Percentiles rank a stretch among this genome's conserved stretches.
Conservation (phyloP, 495 filamentous ascomycete genomes). For the Usnea hakonensis region DNA sequence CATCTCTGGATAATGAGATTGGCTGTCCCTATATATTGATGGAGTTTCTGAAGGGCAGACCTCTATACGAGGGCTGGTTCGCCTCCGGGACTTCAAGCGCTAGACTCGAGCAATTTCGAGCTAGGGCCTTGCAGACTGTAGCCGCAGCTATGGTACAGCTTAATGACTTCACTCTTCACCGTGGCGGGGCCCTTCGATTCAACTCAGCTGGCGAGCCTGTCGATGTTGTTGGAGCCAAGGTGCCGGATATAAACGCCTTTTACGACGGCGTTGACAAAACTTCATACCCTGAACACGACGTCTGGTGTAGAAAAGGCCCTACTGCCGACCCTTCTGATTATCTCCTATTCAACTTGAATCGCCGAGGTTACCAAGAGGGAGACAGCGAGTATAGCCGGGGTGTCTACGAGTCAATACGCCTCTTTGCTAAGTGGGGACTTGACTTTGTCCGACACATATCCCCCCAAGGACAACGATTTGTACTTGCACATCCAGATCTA, state of each 20-base stretch:
- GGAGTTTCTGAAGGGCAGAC: conserved; percentile 24
- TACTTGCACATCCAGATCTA: conserved; percentile 19
- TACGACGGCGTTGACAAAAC: not conserved
- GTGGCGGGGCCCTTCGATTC: conserved; percentile 23
- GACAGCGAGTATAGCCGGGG: not conserved
- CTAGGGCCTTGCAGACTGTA: conserved; percentile 23
- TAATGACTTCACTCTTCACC: conserved; percentile 22
- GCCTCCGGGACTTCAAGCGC: conserved; percentile 8
- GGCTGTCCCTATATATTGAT: conserved; percentile 29
- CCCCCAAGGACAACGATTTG: conserved; percentile 14
- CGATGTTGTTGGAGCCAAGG: conserved; percentile 16
- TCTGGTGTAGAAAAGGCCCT: conserved; percentile 1
- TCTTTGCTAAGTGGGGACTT: conserved; percentile 1
- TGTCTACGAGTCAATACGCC: not conserved
- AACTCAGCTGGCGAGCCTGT: conserved; percentile 12
- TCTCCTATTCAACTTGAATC: not conserved
- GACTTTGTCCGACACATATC: not conserved
- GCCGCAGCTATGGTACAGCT: conserved; percentile 32
- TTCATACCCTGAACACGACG: too few species aligned
- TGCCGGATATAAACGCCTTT: conserved; percentile 13
- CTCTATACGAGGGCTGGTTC: conserved; percentile 28
- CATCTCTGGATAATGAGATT: conserved; percentile 15
- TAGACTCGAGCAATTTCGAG: conserved; percentile 17
- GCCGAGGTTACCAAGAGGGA: not conserved
- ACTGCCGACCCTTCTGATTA: not conserved